Evolutionary conservation across 352 stramenopile species (phyloP), one percentile per base, ranked within the genome.

Genomic region (Pythium dissimile): DNA sequence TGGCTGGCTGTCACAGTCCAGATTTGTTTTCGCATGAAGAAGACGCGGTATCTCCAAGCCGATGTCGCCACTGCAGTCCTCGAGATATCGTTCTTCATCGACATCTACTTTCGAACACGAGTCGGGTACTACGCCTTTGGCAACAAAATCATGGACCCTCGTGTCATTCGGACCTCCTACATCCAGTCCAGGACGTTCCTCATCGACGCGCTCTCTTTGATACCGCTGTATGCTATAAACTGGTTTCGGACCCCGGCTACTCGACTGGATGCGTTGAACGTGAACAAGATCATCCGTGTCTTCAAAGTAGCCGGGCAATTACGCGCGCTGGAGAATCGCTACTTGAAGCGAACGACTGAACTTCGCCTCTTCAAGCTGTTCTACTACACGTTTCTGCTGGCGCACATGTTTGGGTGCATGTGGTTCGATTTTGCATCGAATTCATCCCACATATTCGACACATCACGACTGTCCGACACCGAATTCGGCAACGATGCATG

Each of bases 361-460:
- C 48, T 84, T 10, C 59, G 75, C 0, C 32, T 82, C 11, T 80
- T 78, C 60, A 84, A 84, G 67, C 64, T 84, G 1, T 32, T 81
- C 13, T 84, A 81, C 57, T 81, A 84, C 54, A 75, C 71, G 7
- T 80, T 80, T 38, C 47, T 84, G 20, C 57, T 84, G 2, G 62
- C 71, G 3, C 74, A 84, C 55, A 56, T 81, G 23, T 75, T 84
- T 26, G 74, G 74, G 8, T 84, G 66, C 48, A 69, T 79, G 23
- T 84, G 71, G 53, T 84, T 77, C 47, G 69, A 84, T 45, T 84
- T 84, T 57, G 73, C 67, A 1, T 71, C 72, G 4, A 66, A 76
- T 24, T 60, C 67, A 8, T 81, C 72, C 0, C 59, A 62, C 15
- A 45, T 78, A 2, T 69, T 63, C 11, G 46, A 56, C 12, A 48